These are phyloP conservation scores for Saccharomycopsis hybrid DNA, from an alignment of 1,139 yeast genomes.

Conservation along the genomic window DNA sequence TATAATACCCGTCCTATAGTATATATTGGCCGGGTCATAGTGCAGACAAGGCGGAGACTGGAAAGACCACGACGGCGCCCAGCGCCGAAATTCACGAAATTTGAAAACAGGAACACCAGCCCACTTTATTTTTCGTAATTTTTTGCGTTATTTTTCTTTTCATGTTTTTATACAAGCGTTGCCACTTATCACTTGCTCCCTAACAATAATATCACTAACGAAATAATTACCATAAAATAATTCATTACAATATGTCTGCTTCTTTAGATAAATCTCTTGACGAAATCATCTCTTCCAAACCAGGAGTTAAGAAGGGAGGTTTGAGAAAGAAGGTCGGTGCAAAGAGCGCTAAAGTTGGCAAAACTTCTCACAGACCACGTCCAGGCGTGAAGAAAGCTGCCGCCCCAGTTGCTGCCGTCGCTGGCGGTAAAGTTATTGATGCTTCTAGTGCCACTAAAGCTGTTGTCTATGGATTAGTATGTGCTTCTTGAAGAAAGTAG, in stretches of 20 bases:
- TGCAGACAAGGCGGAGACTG: too few relatives aligned
- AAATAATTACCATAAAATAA: background rate
- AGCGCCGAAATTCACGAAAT: too few relatives aligned
- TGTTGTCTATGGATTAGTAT: slow-evolving; percentile 55
- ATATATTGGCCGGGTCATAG: too few relatives aligned
- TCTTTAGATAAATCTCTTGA: slow-evolving; percentile 91
- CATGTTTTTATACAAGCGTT: too few relatives aligned
- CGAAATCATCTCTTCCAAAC: slow-evolving; percentile 72
- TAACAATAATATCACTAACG: too few relatives aligned
- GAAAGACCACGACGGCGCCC: too few relatives aligned
- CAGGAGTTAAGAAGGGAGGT: slow-evolving; percentile 24
- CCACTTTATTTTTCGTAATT: too few relatives aligned
- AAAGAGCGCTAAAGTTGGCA: slow-evolving; percentile 29
- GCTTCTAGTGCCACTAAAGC: slow-evolving; percentile 64
- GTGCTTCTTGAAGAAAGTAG: slow-evolving; percentile 7
- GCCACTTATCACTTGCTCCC: too few relatives aligned
- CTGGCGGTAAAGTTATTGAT: slow-evolving; percentile 34
- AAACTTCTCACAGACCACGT: slow-evolving; percentile 26
- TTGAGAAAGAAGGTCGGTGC: slow-evolving; percentile 24
- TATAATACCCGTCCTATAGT: too few relatives aligned
- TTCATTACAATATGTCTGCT: slow-evolving; percentile 40
- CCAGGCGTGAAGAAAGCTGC: slow-evolving; percentile 36
- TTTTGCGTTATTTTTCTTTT: too few relatives aligned
- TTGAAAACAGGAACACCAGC: too few relatives aligned
- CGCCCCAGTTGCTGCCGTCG: slow-evolving; percentile 29